Conservation (phyloP, 768 basidiomycete species). For the Rhizopogon salebrosus region DNA sequence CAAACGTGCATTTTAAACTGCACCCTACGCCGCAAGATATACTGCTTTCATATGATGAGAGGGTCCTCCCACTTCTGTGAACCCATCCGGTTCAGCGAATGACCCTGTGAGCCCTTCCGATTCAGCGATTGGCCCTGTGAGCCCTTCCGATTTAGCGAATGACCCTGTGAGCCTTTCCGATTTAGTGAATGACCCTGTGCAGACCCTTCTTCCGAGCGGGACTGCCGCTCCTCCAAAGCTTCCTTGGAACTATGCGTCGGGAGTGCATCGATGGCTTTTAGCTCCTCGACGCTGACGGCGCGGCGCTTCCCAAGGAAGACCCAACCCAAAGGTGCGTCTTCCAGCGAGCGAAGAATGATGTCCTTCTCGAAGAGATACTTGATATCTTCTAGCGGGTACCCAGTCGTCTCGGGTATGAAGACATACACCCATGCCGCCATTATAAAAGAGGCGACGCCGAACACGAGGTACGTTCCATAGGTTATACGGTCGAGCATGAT, state of each 20-base stretch:
- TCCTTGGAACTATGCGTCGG: neutral
- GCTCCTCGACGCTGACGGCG: conserved; percentile 20
- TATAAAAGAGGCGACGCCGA: conserved; percentile 23
- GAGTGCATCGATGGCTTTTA: conserved; percentile 9
- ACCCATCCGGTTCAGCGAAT: neutral
- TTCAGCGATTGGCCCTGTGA: neutral
- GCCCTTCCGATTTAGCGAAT: neutral
- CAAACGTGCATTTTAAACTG: neutral
- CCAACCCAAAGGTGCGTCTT: conserved; percentile 29
- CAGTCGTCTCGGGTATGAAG: conserved; percentile 37
- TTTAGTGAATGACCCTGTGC: neutral
- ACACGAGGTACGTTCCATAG: conserved; percentile 28
- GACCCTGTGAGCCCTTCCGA: neutral
- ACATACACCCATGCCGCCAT: conserved; percentile 30
- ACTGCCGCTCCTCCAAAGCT: neutral
- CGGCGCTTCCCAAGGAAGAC: conserved; percentile 19
- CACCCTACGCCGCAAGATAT: neutral
- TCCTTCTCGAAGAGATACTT: conserved; percentile 30
- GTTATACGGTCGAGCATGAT: conserved; percentile 24
- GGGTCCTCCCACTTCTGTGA: neutral
- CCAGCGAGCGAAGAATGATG: conserved; percentile 21
- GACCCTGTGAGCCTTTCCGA: neutral
- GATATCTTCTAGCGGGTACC: conserved; percentile 35
- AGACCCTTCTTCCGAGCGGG: neutral
- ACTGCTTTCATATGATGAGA: neutral